Evolutionary conservation across 345 rosid species (phyloP), one percentile per base, ranked within the genome.

Genomic region (Eucalyptus urophylla): DNA sequence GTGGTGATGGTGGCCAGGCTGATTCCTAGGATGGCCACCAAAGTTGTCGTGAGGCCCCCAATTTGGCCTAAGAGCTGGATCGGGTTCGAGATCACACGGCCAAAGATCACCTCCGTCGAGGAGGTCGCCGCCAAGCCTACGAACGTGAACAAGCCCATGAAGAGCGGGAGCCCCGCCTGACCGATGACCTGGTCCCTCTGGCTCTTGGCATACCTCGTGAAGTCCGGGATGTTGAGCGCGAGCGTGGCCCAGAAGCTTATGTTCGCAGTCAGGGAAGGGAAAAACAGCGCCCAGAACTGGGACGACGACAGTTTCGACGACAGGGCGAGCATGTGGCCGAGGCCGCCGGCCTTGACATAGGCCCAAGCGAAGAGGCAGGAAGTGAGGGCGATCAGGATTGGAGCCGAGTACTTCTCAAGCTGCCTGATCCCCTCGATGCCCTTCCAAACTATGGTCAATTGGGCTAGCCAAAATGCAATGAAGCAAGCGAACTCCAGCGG

Each of bases 181-280:
- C 99, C 99, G 40, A 96, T 87, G 85, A 97, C 91, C 87, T 97
- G 99, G 89, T 97, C 97, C 22, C 90, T 94, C 88, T 97, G 99
- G 40, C 94, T 92, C 89, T 91, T 95, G 17, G 99, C 96, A 67
- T 92, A 97, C 89, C 99, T 89, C 3, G 99, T 97, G 80, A 97
- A 97, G 92, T 97, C 99, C 4, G 98, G 99, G 14, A 97, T 96
- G 95, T 97, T 97, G 40, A 97, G 95, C 25, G 99, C 98, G 33
- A 97, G 89, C 53, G 98, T 95, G 13, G 97, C 97, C 99, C 99
- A 97, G 65, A 97, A 97, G 87, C 99, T 97, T 86, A 97, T 96
- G 91, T 97, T 97, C 21, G 99, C 99, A 6, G 99, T 97, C 33
- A 97, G 92, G 6, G 99, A 97, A 17, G 99, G 99, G 88, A 95